Evolutionary conservation across 768 basidiomycete species (phyloP), one percentile per base, ranked within the genome.

Genomic region (Lentinula sp.): DNA sequence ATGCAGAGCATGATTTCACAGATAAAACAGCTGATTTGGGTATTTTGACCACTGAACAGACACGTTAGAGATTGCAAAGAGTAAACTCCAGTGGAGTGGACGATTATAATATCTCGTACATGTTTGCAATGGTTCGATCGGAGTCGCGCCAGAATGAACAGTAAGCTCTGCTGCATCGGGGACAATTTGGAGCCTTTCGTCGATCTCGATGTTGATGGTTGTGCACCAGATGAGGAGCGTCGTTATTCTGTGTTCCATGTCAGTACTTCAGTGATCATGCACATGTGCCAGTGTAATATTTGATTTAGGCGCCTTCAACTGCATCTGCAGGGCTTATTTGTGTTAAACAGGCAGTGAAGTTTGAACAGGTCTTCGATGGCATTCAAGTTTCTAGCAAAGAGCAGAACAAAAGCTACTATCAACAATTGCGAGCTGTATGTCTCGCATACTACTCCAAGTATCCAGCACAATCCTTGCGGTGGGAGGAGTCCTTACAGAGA

Each of bases 21-120:
- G 89, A 90, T 18, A 91, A 75, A 18, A 90, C 79, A 49, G 81
- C 76, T 59, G 74, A 63, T 71, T 85, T 88, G 39, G 87, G 85
- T 66, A 90, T 89, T 39, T 76, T 77, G 7, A 84, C 86, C 54
- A 90, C 89, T 91, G 52, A 1, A 23, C 9, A 15, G 7, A 6
- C 35, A 3, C 4, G 28, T 60, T 52, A 41, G 37, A 39, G 20
- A 49, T 49, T 28, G 20, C 16, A 6, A 58, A 23, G 15, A 35
- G 18, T 48, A 35, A 28, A 28, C 28, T 28, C 28, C 28, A 28
- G 28, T 28, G 28, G 23, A 23, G 23, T 23, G 35, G 12, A 37
- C 20, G 45, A 23, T 9, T 18, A 23, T n/a, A 5, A 3, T 7
- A 4, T 10, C 48, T 18, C 45, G 10, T 28, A 60, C 82, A 65